phyloP scores from a whole-genome alignment of 164 flowering plant species.

The Houttuynia cordata region DNA sequence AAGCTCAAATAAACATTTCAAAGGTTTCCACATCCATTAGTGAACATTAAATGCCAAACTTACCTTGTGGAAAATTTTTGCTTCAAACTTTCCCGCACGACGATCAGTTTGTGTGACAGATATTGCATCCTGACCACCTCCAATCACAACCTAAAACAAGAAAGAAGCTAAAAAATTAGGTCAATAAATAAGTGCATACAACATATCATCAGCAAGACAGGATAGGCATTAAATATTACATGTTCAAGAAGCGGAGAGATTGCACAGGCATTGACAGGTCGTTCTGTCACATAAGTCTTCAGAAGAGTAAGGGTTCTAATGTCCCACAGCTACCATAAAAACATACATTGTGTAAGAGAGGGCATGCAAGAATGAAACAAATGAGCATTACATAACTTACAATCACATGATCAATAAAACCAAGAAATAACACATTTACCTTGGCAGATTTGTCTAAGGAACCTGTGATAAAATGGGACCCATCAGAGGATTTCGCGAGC shows the following conservation, averaged over 20 bases:
- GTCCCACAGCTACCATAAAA: constrained; percentile 70
- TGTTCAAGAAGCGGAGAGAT: constrained; percentile 94
- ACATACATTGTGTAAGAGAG: neutral
- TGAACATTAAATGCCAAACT: neutral
- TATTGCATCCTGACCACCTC: constrained; percentile 97
- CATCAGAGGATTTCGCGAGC: constrained; percentile 62
- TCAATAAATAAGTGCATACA: neutral
- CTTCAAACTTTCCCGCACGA: constrained; percentile 96
- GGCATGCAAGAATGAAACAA: neutral
- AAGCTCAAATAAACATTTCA: too few species aligned
- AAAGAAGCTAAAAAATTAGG: too few species aligned
- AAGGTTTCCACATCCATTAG: neutral
- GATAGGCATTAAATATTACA: constrained; percentile 18
- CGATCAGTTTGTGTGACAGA: constrained; percentile 85
- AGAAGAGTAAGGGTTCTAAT: constrained; percentile 60
- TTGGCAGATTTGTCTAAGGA: constrained; percentile 86
- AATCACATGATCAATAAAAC: neutral
- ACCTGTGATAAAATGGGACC: constrained; percentile 80
- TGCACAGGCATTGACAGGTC: constrained; percentile 91
- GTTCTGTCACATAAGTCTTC: constrained; percentile 80
- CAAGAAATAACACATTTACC: constrained; percentile 20
- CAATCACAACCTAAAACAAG: constrained; percentile 62
- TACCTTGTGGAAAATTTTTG: constrained; percentile 89
- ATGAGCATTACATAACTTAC: too few species aligned
- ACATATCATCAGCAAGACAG: neutral